phyloP scores from a whole-genome alignment of 768 basidiomycete genomes.

The Chlorophyllum brunneum region DNA sequence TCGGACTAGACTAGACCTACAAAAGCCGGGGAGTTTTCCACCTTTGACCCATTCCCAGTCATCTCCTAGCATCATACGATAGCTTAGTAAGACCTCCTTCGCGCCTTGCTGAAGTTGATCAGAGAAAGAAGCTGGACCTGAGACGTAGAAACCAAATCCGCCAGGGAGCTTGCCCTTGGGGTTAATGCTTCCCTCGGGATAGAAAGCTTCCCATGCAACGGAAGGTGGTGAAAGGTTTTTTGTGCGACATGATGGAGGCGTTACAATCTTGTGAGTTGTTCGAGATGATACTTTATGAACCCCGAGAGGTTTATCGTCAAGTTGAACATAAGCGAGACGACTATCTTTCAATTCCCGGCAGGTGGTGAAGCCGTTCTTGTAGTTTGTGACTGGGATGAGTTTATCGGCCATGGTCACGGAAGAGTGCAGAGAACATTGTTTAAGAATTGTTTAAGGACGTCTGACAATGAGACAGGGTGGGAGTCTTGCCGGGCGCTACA shows the following conservation, averaged over 20 bases:
- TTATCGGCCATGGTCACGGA: neutral
- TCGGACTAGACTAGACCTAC: slow-evolving; percentile 34
- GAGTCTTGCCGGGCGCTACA: no score
- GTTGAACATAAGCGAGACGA: slow-evolving; percentile 24
- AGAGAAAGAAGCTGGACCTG: slow-evolving; percentile 45
- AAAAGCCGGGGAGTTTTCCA: slow-evolving; percentile 73
- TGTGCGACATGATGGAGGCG: slow-evolving; percentile 15
- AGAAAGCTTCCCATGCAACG: slow-evolving; percentile 59
- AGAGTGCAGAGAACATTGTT: no score
- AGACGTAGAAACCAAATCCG: slow-evolving; percentile 70
- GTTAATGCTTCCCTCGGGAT: slow-evolving; percentile 58
- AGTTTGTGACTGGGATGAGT: slow-evolving; percentile 24
- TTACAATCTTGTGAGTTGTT: slow-evolving; percentile 31
- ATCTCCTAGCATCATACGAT: slow-evolving; percentile 59
- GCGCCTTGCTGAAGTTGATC: slow-evolving; percentile 32
- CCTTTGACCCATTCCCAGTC: slow-evolving; percentile 71
- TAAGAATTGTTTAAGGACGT: no score
- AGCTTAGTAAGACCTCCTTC: slow-evolving; percentile 57
- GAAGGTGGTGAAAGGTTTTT: slow-evolving; percentile 18
- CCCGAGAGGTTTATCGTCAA: slow-evolving; percentile 42
- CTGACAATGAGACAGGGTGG: no score
- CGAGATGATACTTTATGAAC: slow-evolving; percentile 43
- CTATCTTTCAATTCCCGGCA: slow-evolving; percentile 21
- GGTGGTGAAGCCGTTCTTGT: slow-evolving; percentile 41
- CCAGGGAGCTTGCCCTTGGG: slow-evolving; percentile 48